Evolutionary conservation across 2,329 filamentous ascomycete species (phyloP).

Genomic region (Sclerotinia minor): DNA sequence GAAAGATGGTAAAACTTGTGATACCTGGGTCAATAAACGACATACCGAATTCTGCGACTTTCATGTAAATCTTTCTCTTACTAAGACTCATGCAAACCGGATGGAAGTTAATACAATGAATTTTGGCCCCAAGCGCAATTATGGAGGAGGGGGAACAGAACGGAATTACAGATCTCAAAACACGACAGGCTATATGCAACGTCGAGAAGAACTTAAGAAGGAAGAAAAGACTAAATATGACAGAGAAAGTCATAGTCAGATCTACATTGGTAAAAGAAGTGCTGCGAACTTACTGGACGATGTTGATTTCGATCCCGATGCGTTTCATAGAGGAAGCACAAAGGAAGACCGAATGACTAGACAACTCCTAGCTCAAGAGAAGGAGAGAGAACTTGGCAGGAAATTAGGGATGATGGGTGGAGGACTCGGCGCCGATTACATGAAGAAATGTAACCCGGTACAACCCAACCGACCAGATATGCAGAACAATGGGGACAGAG

Average conservation of each 20-base stretch:
- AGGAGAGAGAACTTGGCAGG: conserved; percentile 70
- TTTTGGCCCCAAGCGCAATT: conserved; percentile 43
- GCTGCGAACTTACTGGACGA: conserved; percentile 66
- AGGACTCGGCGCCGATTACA: conserved; percentile 70
- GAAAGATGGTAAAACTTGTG: conserved; percentile 80
- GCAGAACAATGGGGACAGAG: conserved; percentile 21
- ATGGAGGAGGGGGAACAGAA: conserved; percentile 41
- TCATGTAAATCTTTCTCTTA: conserved; percentile 79
- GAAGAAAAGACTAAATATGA: conserved; percentile 53
- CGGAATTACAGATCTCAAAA: conserved; percentile 35
- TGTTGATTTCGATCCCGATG: conserved; percentile 58
- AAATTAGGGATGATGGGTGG: conserved; percentile 64
- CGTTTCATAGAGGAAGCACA: conserved; percentile 54
- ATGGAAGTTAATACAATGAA: conserved; percentile 78
- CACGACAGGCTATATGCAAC: conserved; percentile 33
- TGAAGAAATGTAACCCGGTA: conserved; percentile 46
- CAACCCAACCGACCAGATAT: conserved; percentile 26
- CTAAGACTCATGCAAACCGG: conserved; percentile 64
- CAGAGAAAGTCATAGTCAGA: conserved; percentile 57
- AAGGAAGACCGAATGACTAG: conserved; percentile 66
- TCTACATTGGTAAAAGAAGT: conserved; percentile 53
- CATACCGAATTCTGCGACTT: conserved; percentile 92
- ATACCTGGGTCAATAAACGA: conserved; percentile 81
- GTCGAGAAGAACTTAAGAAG: conserved; percentile 33
- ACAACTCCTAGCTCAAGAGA: conserved; percentile 65